Evolutionary conservation across 2,329 filamentous ascomycete genomes (phyloP), one percentile per base, ranked within the genome.

Genomic region (Aspergillus pseudonomiae): DNA sequence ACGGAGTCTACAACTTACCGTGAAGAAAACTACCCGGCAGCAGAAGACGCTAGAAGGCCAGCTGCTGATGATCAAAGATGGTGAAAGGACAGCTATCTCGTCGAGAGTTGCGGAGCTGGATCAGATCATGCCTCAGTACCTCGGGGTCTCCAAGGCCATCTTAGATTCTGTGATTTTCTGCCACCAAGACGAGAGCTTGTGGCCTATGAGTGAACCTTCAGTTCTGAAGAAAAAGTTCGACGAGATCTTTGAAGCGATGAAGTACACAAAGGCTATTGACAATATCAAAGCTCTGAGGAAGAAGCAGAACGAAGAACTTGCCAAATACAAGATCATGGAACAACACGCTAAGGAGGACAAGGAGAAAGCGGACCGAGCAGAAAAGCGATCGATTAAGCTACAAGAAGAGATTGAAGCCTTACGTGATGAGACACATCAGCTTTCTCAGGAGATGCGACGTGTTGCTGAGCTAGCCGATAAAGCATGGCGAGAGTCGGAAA

Each of bases 81-180:
- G 94, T 58, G 93, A 97, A 77, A 87, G 89, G 63, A 89, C 86
- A 6, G 87, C 89, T 6, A 87, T 94, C 41, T 97, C 94, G 1
- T 92, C 91, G 3, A 89, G 91, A 48, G 89, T 92, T 21, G 89
- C 88, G 11, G 92, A 97, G 70, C 84, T 98, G 39, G 91, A 97
- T 76, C 85, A 89, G 68, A 86, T 94, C 69, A 90, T 99, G 76
- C 93, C 94, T 0, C 87, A 91, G 69, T 91, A 92, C 68, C 85
- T 99, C 0, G 95, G 95, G 43, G 95, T 97, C 4, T 95, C 93
- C 1, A 89, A 90, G 61, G 94, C 95, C 14, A 89, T 99, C 61
- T 85, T 99, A 30, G 94, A 98, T 69, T 91, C 91, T 63, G 95
- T 99, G 75, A 97, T 99, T 70, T 99, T 99, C 80, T 99, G 95